A percentile compares a stretch with the other conserved stretches of the same genome.
phyloP scores from a whole-genome alignment of 495 filamentous ascomycete species.

The Penicillium paradoxum region DNA sequence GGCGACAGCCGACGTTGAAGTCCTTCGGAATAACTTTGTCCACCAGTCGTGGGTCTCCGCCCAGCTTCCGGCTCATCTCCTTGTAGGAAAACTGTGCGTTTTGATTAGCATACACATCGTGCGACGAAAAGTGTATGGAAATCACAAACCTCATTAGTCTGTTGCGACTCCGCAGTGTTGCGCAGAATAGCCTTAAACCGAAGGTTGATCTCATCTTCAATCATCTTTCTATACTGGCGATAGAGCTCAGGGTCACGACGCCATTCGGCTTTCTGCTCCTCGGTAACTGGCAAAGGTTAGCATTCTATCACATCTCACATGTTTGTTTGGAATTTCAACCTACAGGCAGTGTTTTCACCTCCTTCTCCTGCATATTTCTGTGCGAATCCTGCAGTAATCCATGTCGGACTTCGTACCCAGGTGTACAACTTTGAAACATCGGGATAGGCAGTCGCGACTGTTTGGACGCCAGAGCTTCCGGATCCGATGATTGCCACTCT shows the following conservation, averaged over 20 bases:
- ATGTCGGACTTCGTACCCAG: constrained; percentile 39
- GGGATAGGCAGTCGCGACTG: constrained; percentile 57
- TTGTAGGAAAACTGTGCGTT: too few species aligned
- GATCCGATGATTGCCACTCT: constrained; percentile 52
- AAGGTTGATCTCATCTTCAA: too few species aligned
- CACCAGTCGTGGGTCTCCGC: constrained; percentile 30
- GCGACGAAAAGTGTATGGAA: too few species aligned
- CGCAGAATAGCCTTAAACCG: too few species aligned
- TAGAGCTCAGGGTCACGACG: too few species aligned
- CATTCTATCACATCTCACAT: too few species aligned
- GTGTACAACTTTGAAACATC: constrained; percentile 43
- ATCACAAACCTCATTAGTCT: constrained; percentile 18
- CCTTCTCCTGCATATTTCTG: constrained; percentile 27
- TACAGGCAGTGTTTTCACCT: constrained; percentile 1
- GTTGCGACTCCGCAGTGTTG: too few species aligned
- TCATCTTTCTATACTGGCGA: too few species aligned
- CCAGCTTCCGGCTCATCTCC: constrained; percentile 40
- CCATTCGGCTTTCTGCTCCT: too few species aligned
- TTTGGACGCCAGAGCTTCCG: constrained; percentile 50
- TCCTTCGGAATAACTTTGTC: constrained; percentile 33
- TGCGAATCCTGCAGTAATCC: constrained; percentile 42
- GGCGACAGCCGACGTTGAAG: constrained; percentile 48
- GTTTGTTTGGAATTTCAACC: too few species aligned
- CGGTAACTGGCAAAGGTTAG: too few species aligned
- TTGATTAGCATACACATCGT: too few species aligned